Evolutionary conservation across 176 grass and related monocot genomes (phyloP), one percentile per base, ranked within the genome.

Genomic region (Puya raimondii): DNA sequence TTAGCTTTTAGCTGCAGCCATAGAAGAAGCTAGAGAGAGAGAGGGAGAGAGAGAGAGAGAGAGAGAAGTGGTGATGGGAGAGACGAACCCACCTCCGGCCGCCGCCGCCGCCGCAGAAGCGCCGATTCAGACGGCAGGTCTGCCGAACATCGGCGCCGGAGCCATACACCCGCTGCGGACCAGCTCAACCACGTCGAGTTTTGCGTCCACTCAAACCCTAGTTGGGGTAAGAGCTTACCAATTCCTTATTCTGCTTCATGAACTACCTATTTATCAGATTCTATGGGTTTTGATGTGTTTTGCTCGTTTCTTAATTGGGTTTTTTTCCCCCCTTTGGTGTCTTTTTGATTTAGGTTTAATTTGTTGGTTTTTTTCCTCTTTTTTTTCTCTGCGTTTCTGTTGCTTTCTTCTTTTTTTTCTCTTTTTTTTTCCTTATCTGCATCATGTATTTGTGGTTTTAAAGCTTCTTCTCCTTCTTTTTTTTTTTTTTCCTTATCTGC

Each of bases 191-290:
- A 88, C 65, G 81, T 93, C 50, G 66, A 75, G 20, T 99, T 83
- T 75, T 99, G 94, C 83, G 78, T 99, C 72, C 90, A 99, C 58
- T 99, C 90, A 2, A 99, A 99, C 73, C 94, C 94, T 33, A 74
- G 83, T 1, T 99, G 89, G 94, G 26, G 94, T 99, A 80, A 84
- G 94, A 27, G 12, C 15, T 58, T 3, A 14, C 17, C 54, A 29
- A 29, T 53, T 71, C 23, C 70, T 71, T 75, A 29, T 51, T 0
- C 22, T 10, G 4, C 47, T 77, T 14, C 23, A 20, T 57, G 15
- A 14, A 53, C 49, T 14, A 14, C 51, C 48, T 21, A 47, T 64
- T 72, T 58, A 12, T 74, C 6, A 58, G 22, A 54, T 53, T 23
- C 27, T 54, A 2, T 65, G 51, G 47, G 27, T 33, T 49, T 63